A percentile compares a stretch with the other conserved stretches of the same genome.
These are phyloP conservation scores for Turritis glabra DNA, from an alignment of 345 rosid genomes.

Conservation along the genomic window DNA sequence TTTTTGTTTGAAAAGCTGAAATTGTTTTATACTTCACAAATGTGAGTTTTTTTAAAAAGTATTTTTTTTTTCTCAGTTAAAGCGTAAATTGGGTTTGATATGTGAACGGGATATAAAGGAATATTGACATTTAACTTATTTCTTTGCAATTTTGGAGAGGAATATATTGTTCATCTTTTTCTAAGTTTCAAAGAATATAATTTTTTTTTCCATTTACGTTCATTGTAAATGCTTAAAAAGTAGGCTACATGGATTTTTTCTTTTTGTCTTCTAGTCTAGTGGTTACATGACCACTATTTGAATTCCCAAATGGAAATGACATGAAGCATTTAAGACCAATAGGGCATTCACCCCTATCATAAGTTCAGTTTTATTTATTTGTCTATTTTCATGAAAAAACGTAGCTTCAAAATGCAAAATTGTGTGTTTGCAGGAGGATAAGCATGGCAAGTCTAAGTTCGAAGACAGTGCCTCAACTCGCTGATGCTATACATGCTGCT, in stretches of 20 bases:
- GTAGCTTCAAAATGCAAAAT: background rate
- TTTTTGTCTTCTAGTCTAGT: background rate
- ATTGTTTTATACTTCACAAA: too few relatives aligned
- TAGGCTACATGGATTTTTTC: background rate
- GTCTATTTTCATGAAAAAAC: background rate
- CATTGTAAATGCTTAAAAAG: too few relatives aligned
- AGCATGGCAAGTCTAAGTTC: constrained; percentile 64
- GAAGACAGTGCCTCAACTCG: constrained; percentile 53
- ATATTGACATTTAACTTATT: background rate
- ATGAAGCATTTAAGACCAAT: background rate
- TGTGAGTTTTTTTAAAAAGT: too few relatives aligned
- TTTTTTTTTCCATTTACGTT: background rate
- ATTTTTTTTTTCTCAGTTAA: background rate
- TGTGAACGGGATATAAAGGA: background rate
- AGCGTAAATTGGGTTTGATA: background rate
- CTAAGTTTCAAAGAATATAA: background rate
- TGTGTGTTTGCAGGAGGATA: constrained; percentile 55
- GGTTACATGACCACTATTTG: background rate
- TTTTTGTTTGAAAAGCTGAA: too few relatives aligned
- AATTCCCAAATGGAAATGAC: background rate
- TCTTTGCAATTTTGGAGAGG: background rate
- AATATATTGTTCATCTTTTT: background rate
- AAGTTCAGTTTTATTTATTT: background rate
- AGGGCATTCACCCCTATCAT: background rate
- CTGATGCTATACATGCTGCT: constrained; percentile 66